Conservation (phyloP, 306 rosid species). For the Vigna nakashimae region DNA sequence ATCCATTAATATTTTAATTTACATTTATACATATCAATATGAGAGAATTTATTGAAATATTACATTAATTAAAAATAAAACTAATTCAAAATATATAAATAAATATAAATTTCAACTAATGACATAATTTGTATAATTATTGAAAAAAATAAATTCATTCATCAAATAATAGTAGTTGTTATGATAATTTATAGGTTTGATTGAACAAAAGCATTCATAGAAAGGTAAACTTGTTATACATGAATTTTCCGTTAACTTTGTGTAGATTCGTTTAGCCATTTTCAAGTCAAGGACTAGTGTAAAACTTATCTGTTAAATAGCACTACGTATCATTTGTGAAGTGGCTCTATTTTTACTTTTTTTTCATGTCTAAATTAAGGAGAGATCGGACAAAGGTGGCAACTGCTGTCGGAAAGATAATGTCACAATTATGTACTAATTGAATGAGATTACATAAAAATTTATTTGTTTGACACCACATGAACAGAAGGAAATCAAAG, state of each 20-base stretch:
- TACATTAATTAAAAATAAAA: no score
- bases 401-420: slow-evolving; percentile 13
- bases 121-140: no score
- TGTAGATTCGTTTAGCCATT: neutral
- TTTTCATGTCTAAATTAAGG: neutral
- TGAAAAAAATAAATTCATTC: neutral
- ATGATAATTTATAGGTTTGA: neutral
- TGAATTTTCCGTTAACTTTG: neutral
- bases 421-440: neutral
- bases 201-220: neutral
- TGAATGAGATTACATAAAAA: neutral
- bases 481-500: neutral
- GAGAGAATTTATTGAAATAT: no score
- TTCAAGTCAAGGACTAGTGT: slow-evolving; percentile 30
- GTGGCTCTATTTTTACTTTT: neutral
- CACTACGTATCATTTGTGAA: neutral
- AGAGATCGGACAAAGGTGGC: slow-evolving; percentile 10
- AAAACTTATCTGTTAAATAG: neutral
- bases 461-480: neutral
- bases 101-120: no score
- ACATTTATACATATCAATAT: no score
- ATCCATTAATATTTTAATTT: no score
- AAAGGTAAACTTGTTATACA: neutral
- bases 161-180: no score
- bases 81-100: no score